Evolutionary conservation across 176 grass and related monocot species (phyloP), one percentile per base, ranked within the genome.

Genomic region (Ampelocalamus luodianensis): DNA sequence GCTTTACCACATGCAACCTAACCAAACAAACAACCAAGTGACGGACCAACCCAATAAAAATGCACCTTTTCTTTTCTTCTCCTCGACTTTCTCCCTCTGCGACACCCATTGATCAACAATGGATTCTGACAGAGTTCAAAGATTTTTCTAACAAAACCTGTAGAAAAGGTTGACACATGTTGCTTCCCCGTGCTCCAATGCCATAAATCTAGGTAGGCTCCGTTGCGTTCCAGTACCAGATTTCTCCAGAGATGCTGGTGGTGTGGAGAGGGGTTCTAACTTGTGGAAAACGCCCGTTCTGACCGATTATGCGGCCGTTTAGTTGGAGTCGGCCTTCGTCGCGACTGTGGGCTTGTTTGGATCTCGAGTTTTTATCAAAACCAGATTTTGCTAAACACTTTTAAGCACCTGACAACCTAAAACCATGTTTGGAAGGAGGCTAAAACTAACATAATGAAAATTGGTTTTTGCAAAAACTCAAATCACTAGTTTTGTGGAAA

Each of bases 1-100:
- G 85, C 69, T 74, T 87, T 78, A 74, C 58, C 85, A 81, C 85
- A 74, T 74, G 77, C 77, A 46, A 55, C 85, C 56, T 32, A 56
- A 81, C 58, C 84, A 64, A 53, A n/a, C n/a, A 58, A n/a, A 29
- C 1, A 13, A 26, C 45, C 3, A 11, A 63, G 4, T 0, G 60
- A 63, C 60, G 26, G 24, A 14, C 60, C 26, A 27, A 2, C 23
- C 23, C 23, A 32, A 32, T 3, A 15, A 1, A 29, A 27, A 34
- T 3, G 27, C 62, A 17, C 5, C 26, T 27, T 65, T n/a, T 65
- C 26, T 27, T 65, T n/a, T 65, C 62, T n/a, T 65, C 27, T 34
- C 27, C 5, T 17, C 29, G 0, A 37, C 32, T 9, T 17, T 17
- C 63, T 32, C 61, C 16, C 27, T 32, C 61, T 16, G 60, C 24